Evolutionary conservation across 495 filamentous ascomycete genomes (phyloP).

Genomic region (Xylaria telfairii): DNA sequence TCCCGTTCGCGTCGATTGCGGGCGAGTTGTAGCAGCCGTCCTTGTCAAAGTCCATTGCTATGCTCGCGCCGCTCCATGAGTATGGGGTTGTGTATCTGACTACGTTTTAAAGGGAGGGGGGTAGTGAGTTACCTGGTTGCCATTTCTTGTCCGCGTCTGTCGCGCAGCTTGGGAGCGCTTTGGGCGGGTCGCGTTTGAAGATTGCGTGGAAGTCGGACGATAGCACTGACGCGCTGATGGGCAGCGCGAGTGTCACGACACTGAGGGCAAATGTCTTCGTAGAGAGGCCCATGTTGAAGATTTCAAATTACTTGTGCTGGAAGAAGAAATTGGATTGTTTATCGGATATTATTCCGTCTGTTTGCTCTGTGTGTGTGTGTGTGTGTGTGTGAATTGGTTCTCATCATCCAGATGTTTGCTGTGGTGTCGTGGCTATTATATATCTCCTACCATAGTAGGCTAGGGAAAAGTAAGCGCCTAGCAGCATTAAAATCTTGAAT

Average conservation of each 20-base stretch:
- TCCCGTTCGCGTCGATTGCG: slow-evolving; percentile 35
- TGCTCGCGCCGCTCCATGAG: neutral
- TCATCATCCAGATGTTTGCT: too few relatives aligned
- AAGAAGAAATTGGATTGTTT: neutral
- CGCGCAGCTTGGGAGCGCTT: slow-evolving; percentile 13
- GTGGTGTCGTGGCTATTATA: too few relatives aligned
- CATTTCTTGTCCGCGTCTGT: slow-evolving; percentile 19
- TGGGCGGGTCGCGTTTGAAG: slow-evolving; percentile 22
- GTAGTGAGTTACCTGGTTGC: slow-evolving; percentile 20
- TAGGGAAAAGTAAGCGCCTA: too few relatives aligned
- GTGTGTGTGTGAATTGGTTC: too few relatives aligned
- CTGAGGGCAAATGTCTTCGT: slow-evolving; percentile 15
- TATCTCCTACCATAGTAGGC: too few relatives aligned
- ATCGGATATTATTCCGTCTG: too few relatives aligned
- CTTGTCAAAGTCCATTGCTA: slow-evolving; percentile 42
- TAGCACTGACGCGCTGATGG: slow-evolving; percentile 4
- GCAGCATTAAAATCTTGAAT: too few relatives aligned
- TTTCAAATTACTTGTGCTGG: neutral
- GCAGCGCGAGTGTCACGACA: slow-evolving; percentile 3
- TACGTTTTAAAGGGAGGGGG: neutral
- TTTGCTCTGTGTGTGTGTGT: too few relatives aligned
- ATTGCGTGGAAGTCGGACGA: neutral
- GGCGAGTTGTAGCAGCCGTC: slow-evolving; percentile 43
- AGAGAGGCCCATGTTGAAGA: slow-evolving; percentile 3
- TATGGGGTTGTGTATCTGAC: neutral